Evolutionary conservation across 208 protist genomes (phyloP), one percentile per base, ranked within the genome.

Genomic region (Leishmania gerbilli): DNA sequence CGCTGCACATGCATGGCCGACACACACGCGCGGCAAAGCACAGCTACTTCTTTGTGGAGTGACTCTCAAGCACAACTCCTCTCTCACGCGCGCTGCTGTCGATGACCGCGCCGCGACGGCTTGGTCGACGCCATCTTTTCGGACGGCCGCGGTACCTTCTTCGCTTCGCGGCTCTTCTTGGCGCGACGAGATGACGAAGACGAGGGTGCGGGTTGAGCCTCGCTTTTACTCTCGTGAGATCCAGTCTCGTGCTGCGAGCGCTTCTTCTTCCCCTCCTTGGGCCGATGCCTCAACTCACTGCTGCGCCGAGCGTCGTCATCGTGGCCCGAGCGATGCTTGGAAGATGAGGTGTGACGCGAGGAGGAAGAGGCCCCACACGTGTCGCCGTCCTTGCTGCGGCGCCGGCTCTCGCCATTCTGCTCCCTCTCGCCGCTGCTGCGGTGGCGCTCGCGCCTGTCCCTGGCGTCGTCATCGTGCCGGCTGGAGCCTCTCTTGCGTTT

Each of bases 141-240:
- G 6, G 75, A 42, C n/a, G 37, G 21, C 17, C 34, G 68, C 34
- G 37, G 42, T 68, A 72, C 80, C 58, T 80, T 84, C 68, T 79
- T 80, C 11, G 76, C 76, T n/a, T 80, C 68, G 21, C 55, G 75
- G 11, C 34, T 51, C 45, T 31, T 51, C 27, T 74, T 74, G 42
- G 69, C 37, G 40, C 45, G 45, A 8, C 13, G 69, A 15, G 69
- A 55, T 31, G 40, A 55, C 13, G 45, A 68, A 15, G 31, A 55
- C n/a, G 45, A 55, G 27, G 15, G 40, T 37, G 40, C 45, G 27
- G 69, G 9, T 27, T 51, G 69, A 19, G 24, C 45, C 69, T 34
- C 9, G 34, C 45, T 51, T 6, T 9, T 53, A 74, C 40, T 19
- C 45, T 51, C 69, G 15, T 13, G 45, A 19, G 13, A 58, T 31